These are phyloP conservation scores for Apophysomyces variabilis DNA, from an alignment of 371 early-diverging fungal species.

Conservation along the genomic window DNA sequence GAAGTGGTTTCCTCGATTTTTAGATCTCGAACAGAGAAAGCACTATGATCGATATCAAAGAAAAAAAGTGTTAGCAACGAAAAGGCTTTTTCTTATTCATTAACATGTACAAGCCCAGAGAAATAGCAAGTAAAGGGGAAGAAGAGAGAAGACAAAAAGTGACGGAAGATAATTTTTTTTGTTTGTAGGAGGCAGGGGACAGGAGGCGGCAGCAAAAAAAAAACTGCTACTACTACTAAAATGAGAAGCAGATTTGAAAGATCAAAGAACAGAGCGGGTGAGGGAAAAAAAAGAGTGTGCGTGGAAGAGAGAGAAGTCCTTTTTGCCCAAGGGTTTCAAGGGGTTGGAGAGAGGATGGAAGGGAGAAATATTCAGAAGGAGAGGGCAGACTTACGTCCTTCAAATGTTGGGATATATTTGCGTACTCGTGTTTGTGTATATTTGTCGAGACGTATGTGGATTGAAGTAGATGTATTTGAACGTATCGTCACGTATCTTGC, in stretches of 20 bases:
- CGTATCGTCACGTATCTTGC: slow-evolving; percentile 1
- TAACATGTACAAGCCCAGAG: slow-evolving; percentile 1
- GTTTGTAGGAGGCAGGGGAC: slow-evolving; percentile 7
- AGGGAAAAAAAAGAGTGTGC: background rate
- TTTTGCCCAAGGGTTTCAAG: slow-evolving; percentile 12
- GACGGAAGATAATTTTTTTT: background rate
- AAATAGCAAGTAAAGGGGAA: background rate
- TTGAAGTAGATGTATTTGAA: background rate
- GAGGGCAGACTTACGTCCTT: slow-evolving; percentile 2
- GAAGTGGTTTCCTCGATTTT: background rate
- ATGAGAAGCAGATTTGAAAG: slow-evolving; percentile 1
- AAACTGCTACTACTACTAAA: background rate
- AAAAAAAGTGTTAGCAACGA: background rate
- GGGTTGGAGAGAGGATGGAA: background rate
- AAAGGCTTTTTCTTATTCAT: background rate
- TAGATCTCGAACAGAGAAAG: background rate
- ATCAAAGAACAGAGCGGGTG: background rate
- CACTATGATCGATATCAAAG: background rate
- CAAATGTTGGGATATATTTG: background rate
- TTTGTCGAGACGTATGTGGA: background rate
- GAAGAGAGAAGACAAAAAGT: background rate
- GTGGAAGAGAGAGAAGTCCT: background rate
- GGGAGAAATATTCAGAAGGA: slow-evolving; percentile 3
- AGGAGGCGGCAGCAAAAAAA: slow-evolving; percentile 12
- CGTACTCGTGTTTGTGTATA: background rate